Base-by-base conservation (phyloP, 192 early-diverging fungal genomes). In the Kappamyces sp. region DNA sequence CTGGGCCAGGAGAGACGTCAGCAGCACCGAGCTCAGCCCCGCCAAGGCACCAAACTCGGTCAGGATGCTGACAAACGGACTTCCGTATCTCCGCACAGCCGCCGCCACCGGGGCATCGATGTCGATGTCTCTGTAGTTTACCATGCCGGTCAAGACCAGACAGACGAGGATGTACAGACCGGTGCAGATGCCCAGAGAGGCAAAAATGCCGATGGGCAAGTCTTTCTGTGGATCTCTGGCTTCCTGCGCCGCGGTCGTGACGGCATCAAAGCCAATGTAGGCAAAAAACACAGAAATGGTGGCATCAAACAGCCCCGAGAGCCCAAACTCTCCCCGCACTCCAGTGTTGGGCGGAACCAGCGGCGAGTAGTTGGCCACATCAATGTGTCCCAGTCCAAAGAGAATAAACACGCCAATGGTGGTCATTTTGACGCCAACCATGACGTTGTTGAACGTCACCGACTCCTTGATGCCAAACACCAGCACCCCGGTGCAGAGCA, bases 231-330 rank as follows among this genome's bases (percentile, higher is more conserved):
- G 91, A 48, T 88, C 78, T 40, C 76, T 78, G 9, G 88, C 75
- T 66, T 95, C 92, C 63, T 89, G 86, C 5, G 92, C 85, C 4
- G 86, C 85, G 1, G 92, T 95, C 0, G 90, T 85, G 9, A 93
- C 86, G 1, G 86, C 79, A 69, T 95, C 92, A 69, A 93, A 93
- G 5, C 92, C 91, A 68, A 92, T 87, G 64, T 91, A 93, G 12
- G 71, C 66, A 52, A 73, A 73, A 64, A 93, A 92, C 8, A 93
- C 89, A 1, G 78, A 70, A 36, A 85, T 77, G 4, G 92, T 79
- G 10, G 36, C 49, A 3, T 80, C 79, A 42, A 90, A 78, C 6
- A 90, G 55, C 15, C 90, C 90, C 41, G 73, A 64, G 3, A 68
- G 73, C n/a, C 88, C 90, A 72, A 74, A 90, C 31, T 77, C 42